Evolutionary conservation across 2,329 filamentous ascomycete species (phyloP), one percentile per base, ranked within the genome.

Genomic region (Trichoderma cornu-damae): DNA sequence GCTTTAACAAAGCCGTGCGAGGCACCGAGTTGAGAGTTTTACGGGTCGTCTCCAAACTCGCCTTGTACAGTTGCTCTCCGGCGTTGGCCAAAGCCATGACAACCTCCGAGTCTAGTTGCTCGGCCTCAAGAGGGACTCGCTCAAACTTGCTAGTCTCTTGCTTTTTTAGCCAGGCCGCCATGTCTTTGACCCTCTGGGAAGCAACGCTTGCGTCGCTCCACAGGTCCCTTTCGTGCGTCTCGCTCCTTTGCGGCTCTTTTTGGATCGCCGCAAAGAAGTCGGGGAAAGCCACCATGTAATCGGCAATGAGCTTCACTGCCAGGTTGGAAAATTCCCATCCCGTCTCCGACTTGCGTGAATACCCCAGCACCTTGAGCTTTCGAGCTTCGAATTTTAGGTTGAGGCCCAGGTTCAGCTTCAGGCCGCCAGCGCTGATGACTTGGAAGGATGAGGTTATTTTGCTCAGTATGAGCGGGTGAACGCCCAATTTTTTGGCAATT

Each of bases 321-420:
- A 89, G 87, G 49, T 84, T 81, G 67, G 92, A 96, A 70, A 96
- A 99, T 72, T 99, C 94, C 95, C 95, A 99, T 5, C 95, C 94
- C 26, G 84, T 88, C 11, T 84, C 79, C 3, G 86, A 86, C 68
- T 94, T 94, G 65, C 91, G 88, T 22, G 93, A 96, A 72, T 96
- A 99, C 0, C 94, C 94, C 30, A 99, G 76, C 6, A 99, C 94
- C 75, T 99, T 99, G 65, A 92, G 81, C 73, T 96, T 96, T 74
- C 90, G 93, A 2, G 85, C 90, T 70, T 99, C 94, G 60, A 99
- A 99, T 71, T 99, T 99, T 63, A 99, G 80, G 67, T 99, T 99
- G 60, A 99, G 79, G 0, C 94, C 94, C 22, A 99, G 77, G 66
- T 99, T 99, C 61, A 96, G 80, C 65, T 89, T 88, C 59, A 91